Percentiles rank a stretch among this genome's conserved stretches.
phyloP scores from a whole-genome alignment of 202 grass and related monocot species.

The Bolboschoenoplectus hybrid region DNA sequence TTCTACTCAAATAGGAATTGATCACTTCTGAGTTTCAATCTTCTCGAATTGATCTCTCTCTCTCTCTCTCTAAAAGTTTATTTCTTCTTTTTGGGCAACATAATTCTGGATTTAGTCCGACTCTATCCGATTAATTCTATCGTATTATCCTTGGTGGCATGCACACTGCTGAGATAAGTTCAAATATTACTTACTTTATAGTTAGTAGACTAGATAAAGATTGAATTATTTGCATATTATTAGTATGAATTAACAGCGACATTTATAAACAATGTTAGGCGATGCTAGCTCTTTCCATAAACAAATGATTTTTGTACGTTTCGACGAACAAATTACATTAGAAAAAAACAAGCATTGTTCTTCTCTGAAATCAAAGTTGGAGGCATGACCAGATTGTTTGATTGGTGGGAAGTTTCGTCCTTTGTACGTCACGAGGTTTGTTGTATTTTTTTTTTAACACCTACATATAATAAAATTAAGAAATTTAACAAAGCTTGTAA shows the following conservation, averaged over 20 bases:
- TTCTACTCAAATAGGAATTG: conserved; percentile 7
- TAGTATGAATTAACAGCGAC: no score
- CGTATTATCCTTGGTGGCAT: neutral
- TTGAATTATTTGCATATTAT: neutral
- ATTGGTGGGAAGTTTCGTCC: neutral
- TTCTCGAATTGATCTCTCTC: neutral
- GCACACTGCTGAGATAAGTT: neutral
- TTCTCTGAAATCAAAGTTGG: neutral
- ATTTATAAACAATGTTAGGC: no score
- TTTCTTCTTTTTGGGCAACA: neutral
- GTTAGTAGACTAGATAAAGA: neutral
- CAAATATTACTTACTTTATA: no score
- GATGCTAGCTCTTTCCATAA: no score
- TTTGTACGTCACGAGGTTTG: neutral
- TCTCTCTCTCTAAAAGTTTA: no score
- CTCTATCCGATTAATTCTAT: neutral
- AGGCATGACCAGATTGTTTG: neutral
- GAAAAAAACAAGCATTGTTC: neutral
- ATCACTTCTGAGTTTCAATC: neutral
- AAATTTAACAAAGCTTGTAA: no score
- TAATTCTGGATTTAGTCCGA: neutral
- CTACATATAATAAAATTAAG: no score
- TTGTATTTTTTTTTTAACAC: neutral
- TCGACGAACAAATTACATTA: no score
- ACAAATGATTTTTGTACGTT: no score